Percentiles rank a stretch among this genome's conserved stretches.
Conservation (phyloP, 2,329 filamentous ascomycete genomes). For the Colletotrichum cuscutae region DNA sequence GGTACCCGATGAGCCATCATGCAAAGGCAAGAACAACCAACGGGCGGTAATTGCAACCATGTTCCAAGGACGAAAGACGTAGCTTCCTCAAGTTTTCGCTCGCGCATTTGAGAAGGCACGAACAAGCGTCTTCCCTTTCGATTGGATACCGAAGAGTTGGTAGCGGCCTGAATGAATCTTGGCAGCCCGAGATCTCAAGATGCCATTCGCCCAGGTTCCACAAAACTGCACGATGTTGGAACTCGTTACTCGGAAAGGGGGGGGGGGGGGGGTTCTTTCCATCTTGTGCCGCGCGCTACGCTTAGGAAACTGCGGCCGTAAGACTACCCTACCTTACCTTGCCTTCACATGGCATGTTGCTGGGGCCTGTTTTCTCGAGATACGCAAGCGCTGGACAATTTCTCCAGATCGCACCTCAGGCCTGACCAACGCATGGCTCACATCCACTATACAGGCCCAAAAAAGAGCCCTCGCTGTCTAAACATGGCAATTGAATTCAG, state of each 20-base stretch:
- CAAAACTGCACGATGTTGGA: not conserved
- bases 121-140: not conserved
- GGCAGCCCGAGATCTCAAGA: not conserved
- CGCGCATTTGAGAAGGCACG: not conserved
- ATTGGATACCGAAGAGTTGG: slow-evolving; percentile 1
- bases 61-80: not conserved
- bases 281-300: slow-evolving; percentile 8
- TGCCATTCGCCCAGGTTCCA: not conserved
- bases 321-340: not conserved
- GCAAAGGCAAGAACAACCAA: not conserved
- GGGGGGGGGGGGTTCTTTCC: not conserved
- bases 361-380: not conserved
- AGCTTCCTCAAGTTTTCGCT: not conserved
- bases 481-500: too few relatives aligned
- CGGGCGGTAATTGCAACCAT: not conserved
- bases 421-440: not conserved
- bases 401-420: too few relatives aligned
- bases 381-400: not conserved
- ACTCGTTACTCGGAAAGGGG: too few relatives aligned
- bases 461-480: too few relatives aligned
- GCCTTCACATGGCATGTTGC: not conserved
- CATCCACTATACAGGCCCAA: not conserved
- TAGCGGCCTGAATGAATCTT: not conserved
- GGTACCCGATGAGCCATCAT: not conserved
- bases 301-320: not conserved